Base-by-base conservation (phyloP, 2,329 filamentous ascomycete genomes). In the Pseudopithomyces chartarum region DNA sequence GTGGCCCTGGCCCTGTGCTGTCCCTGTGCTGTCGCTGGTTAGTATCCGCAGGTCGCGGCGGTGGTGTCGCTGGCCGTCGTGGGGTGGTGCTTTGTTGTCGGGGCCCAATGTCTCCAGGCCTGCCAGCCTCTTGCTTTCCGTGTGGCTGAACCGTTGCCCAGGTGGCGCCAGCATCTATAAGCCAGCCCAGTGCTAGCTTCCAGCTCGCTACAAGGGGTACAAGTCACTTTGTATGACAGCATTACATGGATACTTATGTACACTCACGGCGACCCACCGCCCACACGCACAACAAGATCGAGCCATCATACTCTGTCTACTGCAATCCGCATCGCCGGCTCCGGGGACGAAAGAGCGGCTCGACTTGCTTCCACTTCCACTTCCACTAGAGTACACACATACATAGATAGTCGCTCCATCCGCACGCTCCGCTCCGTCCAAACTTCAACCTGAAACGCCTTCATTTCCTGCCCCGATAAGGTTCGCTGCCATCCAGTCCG, bases 21-120 rank as follows among this genome's bases (percentile, higher is more conserved):
- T 29, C n/a, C n/a, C n/a, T n/a, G n/a, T n/a, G n/a, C n/a, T 29
- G 64, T 74, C 73, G 73, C 71, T 73, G 57, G 67, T 73, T 64
- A 68, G 64, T 68, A 64, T 48, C 62, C 62, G 59, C 56, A 61
- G 57, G 60, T 47, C 49, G 50, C 6, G 15, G n/a, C 10, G 65
- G 64, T 53, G 63, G 62, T 54, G 62, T 61, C 61, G 65, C 62
- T 54, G 57, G 26, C 8, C 62, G 68, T 60, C 62, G 65, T 65
- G 59, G 60, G 51, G 52, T 47, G 39, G 40, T 52, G 48, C 38
- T 40, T 59, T 54, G 64, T 58, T 60, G 63, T n/a, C n/a, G n/a
- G n/a, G n/a, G n/a, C n/a, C n/a, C n/a, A n/a, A n/a, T n/a, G n/a
- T n/a, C n/a, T n/a, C n/a, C n/a, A n/a, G n/a, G 69, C 67, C 39